These are phyloP conservation scores for Lipomyces chichibuensis DNA, from an alignment of 805 yeast species.

Conservation along the genomic window DNA sequence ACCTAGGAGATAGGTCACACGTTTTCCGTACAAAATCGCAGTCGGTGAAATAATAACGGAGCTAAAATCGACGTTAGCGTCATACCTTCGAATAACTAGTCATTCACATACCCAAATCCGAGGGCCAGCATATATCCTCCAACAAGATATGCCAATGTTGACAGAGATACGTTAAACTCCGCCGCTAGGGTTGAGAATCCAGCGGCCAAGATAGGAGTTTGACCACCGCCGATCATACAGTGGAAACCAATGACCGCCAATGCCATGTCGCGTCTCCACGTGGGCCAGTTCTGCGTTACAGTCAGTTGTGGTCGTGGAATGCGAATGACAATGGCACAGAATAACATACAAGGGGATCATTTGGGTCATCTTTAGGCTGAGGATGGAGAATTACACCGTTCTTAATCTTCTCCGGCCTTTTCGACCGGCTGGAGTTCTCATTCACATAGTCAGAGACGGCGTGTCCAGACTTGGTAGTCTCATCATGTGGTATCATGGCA, in stretches of 20 bases:
- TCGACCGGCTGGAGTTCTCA: constrained; percentile 30
- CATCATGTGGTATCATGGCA: constrained; percentile 21
- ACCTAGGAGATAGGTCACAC: constrained; percentile 57
- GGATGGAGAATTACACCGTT: constrained; percentile 59
- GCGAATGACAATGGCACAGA: background rate
- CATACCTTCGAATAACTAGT: background rate
- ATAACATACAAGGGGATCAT: constrained; percentile 54
- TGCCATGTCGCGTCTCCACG: constrained; percentile 60
- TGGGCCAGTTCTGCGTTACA: constrained; percentile 55
- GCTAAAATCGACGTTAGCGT: background rate
- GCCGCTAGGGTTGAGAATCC: constrained; percentile 51
- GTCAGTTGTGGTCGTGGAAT: background rate
- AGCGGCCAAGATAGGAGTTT: constrained; percentile 62
- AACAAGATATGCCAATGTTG: constrained; percentile 56
- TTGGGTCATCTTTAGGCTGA: constrained; percentile 64
- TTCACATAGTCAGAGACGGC: constrained; percentile 17
- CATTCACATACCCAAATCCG: constrained; percentile 51
- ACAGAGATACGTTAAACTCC: constrained; percentile 51
- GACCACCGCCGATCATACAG: constrained; percentile 64
- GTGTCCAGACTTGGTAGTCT: background rate
- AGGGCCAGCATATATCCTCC: constrained; percentile 62
- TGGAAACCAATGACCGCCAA: constrained; percentile 58
- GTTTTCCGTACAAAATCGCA: constrained; percentile 60
- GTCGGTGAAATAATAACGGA: constrained; percentile 59
- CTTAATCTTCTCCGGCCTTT: constrained; percentile 50